Evolutionary conservation across 2,329 filamentous ascomycete genomes (phyloP).

Genomic region (Hypomyces rosellus): DNA sequence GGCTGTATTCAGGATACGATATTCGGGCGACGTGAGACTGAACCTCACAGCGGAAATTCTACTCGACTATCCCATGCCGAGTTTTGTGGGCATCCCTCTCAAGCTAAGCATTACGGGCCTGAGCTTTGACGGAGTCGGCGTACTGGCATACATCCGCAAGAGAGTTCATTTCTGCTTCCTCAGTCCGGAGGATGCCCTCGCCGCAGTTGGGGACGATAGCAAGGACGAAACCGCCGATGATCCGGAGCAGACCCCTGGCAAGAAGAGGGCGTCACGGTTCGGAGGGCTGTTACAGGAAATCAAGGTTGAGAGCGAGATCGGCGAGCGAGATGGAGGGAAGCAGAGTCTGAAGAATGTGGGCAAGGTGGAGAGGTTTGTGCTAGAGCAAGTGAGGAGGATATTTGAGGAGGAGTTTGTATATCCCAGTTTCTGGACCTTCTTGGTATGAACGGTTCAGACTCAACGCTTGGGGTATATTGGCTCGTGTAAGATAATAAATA

Average conservation of each 20-base stretch:
- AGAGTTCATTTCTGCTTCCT: slow-evolving; percentile 91
- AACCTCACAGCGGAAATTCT: slow-evolving; percentile 91
- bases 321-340: slow-evolving; percentile 81
- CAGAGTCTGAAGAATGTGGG: slow-evolving; percentile 97
- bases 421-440: slow-evolving; percentile 96
- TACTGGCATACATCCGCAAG: slow-evolving; percentile 84
- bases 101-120: slow-evolving; percentile 92
- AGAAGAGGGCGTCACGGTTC: slow-evolving; percentile 34
- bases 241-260: slow-evolving; percentile 16
- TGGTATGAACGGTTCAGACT: slow-evolving; percentile 53
- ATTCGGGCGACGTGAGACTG: slow-evolving; percentile 79
- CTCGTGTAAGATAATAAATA: background rate
- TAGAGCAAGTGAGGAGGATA: slow-evolving; percentile 92
- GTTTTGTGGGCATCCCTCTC: slow-evolving; percentile 91
- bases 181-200: slow-evolving; percentile 81
- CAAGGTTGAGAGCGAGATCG: slow-evolving; percentile 94
- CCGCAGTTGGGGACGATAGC: slow-evolving; percentile 52
- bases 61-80: slow-evolving; percentile 96
- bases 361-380: slow-evolving; percentile 94
- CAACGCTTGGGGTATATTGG: background rate
- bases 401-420: slow-evolving; percentile 99
- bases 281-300: slow-evolving; percentile 87
- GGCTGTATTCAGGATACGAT: slow-evolving; percentile 84
- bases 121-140: slow-evolving; percentile 90
- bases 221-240: slow-evolving; percentile 20